Base-by-base conservation (phyloP, 2,329 filamentous ascomycete genomes). In the Myriosclerotinia curreyana region DNA sequence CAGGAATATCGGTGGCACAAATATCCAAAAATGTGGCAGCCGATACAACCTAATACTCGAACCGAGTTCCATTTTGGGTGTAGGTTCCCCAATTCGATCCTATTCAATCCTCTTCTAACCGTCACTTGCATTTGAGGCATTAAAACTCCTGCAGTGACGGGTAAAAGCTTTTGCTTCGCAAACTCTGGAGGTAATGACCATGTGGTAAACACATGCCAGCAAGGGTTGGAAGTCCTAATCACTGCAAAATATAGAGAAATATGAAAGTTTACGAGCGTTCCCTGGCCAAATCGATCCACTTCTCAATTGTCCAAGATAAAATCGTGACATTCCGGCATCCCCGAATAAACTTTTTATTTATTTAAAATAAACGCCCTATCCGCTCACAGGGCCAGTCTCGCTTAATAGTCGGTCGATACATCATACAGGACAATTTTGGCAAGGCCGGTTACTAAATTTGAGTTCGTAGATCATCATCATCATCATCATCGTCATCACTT, bases 351-450 rank as follows among this genome's bases (percentile, higher is more conserved):
- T 49, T 63, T 63, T n/a, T 25, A 34, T 40, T 56, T n/a, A 31
- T 63, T 58, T 40, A 17, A 44, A 58, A 49, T 63, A 63, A 42
- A 58, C 60, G 60, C 60, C 60, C 22, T 58, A 42, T 58, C 51
- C 60, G 52, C 60, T 52, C 20, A 38, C 15, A 34, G 36, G 52
- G 40, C 15, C 46, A 54, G 22, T 31, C 46, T 49, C 60, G 60
- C 50, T 49, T 49, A 58, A 8, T 34, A 15, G 8, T 22, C 20
- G 12, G 7, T n/a, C 22, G 36, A 28, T 25, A 31, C n/a, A n/a
- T n/a, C n/a, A n/a, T n/a, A n/a, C 20, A 44, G 31, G 14, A 36
- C 50, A n/a, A 38, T 48, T 49, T 44, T 25, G 22, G 50, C 38
- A 46, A 62, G 15, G 31, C 28, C 34, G 31, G 17, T 15, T 48